Percentiles rank a stretch among this genome's conserved stretches.
Conservation (phyloP, 2,329 filamentous ascomycete genomes). For the Gaeumannomyces sp. region DNA sequence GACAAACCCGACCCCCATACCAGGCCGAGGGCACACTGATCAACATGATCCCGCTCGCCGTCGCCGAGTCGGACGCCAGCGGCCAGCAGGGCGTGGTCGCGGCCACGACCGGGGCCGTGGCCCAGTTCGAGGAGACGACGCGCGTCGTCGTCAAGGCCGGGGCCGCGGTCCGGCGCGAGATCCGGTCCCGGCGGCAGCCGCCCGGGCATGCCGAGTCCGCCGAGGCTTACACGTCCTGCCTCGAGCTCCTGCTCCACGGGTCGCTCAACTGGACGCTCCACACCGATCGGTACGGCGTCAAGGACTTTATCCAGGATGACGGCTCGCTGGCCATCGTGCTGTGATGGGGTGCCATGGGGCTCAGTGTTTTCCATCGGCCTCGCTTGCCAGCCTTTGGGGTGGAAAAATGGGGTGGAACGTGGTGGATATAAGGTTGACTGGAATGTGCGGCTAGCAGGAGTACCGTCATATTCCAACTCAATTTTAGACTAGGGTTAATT, state of each 20-base stretch:
- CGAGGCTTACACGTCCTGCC: not conserved
- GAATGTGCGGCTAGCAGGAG: too few species aligned
- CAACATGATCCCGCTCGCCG: not conserved
- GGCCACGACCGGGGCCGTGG: not conserved
- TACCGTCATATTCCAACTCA: too few species aligned
- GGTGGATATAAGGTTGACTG: too few species aligned
- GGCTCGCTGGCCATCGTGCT: conserved; percentile 15
- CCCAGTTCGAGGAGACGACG: not conserved
- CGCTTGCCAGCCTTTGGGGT: not conserved
- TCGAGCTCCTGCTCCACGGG: not conserved
- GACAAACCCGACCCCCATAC: not conserved
- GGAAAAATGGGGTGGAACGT: too few species aligned
- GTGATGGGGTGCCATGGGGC: conserved; percentile 1
- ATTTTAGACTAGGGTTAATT: too few species aligned
- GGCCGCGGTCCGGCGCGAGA: not conserved
- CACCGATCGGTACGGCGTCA: conserved; percentile 16
- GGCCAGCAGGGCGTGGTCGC: not conserved
- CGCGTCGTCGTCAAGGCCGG: not conserved
- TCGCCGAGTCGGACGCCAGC: not conserved
- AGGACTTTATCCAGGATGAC: conserved; percentile 13
- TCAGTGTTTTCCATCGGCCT: not conserved
- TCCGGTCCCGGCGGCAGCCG: not conserved
- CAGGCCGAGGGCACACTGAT: conserved; percentile 1
- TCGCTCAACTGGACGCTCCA: conserved; percentile 16
- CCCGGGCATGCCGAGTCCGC: not conserved